Evolutionary conservation across 2,329 filamentous ascomycete genomes (phyloP), one percentile per base, ranked within the genome.

Genomic region (Elsinoe batatas): DNA sequence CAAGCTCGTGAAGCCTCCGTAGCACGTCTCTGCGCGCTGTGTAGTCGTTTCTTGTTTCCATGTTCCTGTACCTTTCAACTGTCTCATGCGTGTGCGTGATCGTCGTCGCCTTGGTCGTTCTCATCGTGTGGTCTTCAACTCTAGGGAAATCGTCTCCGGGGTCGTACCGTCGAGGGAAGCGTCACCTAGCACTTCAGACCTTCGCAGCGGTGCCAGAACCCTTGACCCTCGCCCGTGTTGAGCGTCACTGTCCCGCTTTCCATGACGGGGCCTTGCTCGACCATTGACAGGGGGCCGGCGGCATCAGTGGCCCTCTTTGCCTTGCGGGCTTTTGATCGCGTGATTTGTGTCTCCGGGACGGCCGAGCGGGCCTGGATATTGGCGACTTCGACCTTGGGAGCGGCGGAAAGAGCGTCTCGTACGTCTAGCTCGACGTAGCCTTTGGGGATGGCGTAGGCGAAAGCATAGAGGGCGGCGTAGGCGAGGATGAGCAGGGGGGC

Each of bases 381-480:
- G 44, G 47, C 47, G 13, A 38, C 47, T 36, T 51, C 33, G 33
- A 51, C 12, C 35, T 38, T 51, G n/a, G 40, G 37, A 13, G 26
- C 37, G 38, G 47, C 32, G 5, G 26, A n/a, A n/a, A 55, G 37
- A 26, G 53, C 53, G 30, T 55, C 42, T 37, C 53, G 37, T 7
- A 46, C 38, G 32, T 55, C 40, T n/a, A 55, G 53, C 32, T 46
- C 18, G 6, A 47, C 40, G 18, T 42, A 42, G 15, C 51, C 37
- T 12, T 22, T 37, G 8, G 53, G 53, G 11, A 55, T 55, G 53
- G 53, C 53, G 42, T 42, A 42, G 53, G 53, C 53, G 30, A 55
- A 55, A 12, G 53, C 53, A 20, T 55, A 55, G 40, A 55, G 53
- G 4, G 40, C 53, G 1, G 53, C 53, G 30, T 55, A 55, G 22